Conservation (phyloP, 805 yeast genomes). For the Isabelozyma heimii region DNA sequence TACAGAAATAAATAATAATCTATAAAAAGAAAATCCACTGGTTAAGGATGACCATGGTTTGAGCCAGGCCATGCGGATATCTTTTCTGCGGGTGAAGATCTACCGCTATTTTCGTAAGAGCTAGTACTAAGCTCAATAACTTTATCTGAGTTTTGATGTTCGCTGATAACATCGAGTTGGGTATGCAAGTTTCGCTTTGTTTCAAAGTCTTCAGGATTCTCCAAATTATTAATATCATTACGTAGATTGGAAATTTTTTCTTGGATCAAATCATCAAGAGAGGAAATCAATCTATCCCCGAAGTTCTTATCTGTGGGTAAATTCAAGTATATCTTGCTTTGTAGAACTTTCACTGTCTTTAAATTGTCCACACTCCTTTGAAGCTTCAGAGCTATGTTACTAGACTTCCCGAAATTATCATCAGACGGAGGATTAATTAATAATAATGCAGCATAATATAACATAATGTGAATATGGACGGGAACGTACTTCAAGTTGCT, state of each 20-base stretch:
- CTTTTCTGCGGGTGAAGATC: conserved; percentile 31
- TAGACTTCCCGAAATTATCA: conserved; percentile 10
- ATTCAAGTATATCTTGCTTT: conserved; percentile 40
- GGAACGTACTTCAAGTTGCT: conserved; percentile 62
- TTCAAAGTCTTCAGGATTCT: conserved; percentile 8
- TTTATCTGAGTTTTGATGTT: conserved; percentile 10
- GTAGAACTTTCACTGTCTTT: conserved; percentile 41
- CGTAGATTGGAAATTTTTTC: conserved; percentile 22
- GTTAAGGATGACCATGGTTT: conserved; percentile 60
- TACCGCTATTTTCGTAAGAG: conserved; percentile 15
- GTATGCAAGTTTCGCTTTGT: conserved; percentile 12
- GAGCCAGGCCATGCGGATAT: conserved; percentile 66
- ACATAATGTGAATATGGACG: conserved; percentile 69
- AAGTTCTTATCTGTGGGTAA: conserved; percentile 53
- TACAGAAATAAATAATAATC: neutral
- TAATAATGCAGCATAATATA: conserved; percentile 62
- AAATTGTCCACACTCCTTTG: conserved; percentile 29
- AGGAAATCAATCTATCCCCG: conserved; percentile 40
- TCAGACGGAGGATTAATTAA: conserved; percentile 48
- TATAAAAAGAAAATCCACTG: too few relatives aligned
- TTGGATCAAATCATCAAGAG: conserved; percentile 29
- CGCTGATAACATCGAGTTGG: conserved; percentile 10
- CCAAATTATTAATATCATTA: conserved; percentile 17
- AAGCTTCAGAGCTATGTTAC: conserved; percentile 15
- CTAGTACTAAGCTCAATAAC: conserved; percentile 11